Conservation (phyloP, 306 rosid species). For the Gleditsia sinensis region DNA sequence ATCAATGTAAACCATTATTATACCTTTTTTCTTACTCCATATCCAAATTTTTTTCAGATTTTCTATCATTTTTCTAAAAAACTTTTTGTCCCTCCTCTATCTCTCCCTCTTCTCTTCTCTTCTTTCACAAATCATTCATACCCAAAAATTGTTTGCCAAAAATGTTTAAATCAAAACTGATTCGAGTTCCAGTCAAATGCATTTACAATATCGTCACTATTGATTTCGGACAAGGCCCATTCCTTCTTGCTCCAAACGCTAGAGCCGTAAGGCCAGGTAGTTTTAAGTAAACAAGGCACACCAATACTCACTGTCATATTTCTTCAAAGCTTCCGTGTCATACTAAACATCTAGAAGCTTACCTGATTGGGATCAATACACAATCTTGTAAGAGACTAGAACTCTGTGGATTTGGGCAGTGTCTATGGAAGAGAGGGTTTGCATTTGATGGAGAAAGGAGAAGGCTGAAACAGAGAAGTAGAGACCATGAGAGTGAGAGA, state of each 20-base stretch:
- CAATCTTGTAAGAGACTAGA: constrained; percentile 63
- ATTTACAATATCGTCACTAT: constrained; percentile 53
- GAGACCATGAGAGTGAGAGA: too few species aligned
- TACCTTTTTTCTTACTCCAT: too few species aligned
- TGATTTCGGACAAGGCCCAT: constrained; percentile 66
- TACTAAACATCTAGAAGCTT: constrained; percentile 61
- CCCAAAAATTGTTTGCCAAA: constrained; percentile 50
- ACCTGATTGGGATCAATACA: constrained; percentile 60
- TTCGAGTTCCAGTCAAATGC: constrained; percentile 64
- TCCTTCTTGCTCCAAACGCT: constrained; percentile 71
- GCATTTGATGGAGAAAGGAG: too few species aligned
- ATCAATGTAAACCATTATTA: too few species aligned
- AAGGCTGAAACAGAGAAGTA: too few species aligned
- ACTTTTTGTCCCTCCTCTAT: too few species aligned
- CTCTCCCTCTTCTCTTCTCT: too few species aligned
- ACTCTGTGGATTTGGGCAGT: constrained; percentile 41
- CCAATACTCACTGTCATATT: constrained; percentile 55
- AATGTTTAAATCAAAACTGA: constrained; percentile 66
- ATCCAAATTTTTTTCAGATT: too few species aligned
- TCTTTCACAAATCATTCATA: constrained; percentile 65
- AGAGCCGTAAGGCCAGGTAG: constrained; percentile 64
- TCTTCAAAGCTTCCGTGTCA: constrained; percentile 53
- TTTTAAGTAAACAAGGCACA: constrained; percentile 54
- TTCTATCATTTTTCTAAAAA: too few species aligned
- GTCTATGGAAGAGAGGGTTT: too few species aligned